Evolutionary conservation across 208 protist species (phyloP).

Genomic region (Wallacemonas sp.): DNA sequence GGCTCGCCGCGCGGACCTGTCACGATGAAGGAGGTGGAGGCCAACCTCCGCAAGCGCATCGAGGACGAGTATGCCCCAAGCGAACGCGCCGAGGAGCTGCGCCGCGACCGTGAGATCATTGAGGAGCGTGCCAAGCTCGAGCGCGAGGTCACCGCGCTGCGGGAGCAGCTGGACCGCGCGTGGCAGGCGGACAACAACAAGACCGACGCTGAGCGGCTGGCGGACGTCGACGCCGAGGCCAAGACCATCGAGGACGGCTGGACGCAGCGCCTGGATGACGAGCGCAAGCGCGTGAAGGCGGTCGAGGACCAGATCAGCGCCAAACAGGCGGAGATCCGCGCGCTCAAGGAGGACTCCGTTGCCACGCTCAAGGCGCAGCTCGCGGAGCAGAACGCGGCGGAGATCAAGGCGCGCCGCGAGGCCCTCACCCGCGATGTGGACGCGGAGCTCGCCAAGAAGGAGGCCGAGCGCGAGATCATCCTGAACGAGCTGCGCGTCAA

Average conservation of each 20-base stretch:
- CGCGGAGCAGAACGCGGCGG: constrained; percentile 14
- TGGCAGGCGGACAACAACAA: constrained; percentile 29
- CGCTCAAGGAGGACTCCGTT: constrained; percentile 12
- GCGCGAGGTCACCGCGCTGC: constrained; percentile 17
- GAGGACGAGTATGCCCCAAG: constrained; percentile 55
- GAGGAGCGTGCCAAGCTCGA: constrained; percentile 26
- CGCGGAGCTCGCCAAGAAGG: constrained; percentile 25
- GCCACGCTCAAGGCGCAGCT: constrained; percentile 16
- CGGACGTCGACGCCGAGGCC: constrained; percentile 26
- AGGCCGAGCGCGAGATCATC: constrained; percentile 22
- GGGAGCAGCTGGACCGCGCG: constrained; percentile 28
- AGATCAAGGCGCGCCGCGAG: constrained; percentile 12
- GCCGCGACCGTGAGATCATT: constrained; percentile 35
- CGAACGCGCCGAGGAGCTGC: constrained; percentile 35
- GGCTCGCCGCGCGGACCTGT: constrained; percentile 4
- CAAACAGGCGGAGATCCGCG: constrained; percentile 6
- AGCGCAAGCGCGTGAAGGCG: constrained; percentile 23
- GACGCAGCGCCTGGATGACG: constrained; percentile 15
- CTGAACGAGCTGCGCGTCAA: constrained; percentile 19
- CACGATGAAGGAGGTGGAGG: constrained; percentile 63
- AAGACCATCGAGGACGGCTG: constrained; percentile 25
- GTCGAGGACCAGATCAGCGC: constrained; percentile 23
- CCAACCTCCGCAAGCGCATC: constrained; percentile 44
- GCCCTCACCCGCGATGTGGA: constrained; percentile 23
- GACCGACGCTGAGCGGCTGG: constrained; percentile 15